Base-by-base conservation (phyloP, 306 rosid species). In the Vicia villosa region DNA sequence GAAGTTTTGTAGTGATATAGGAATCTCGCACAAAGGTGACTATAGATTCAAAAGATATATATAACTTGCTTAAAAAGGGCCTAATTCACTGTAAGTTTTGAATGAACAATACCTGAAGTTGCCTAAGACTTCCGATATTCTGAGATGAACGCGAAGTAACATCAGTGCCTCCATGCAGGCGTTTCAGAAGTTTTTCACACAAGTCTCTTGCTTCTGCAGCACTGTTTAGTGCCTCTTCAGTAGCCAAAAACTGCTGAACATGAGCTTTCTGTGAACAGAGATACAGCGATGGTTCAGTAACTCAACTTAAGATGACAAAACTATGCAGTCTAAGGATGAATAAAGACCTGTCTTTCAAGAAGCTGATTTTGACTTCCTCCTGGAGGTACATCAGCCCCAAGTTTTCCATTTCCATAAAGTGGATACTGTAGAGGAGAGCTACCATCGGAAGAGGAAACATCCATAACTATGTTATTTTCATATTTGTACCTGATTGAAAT, bases 351-450 rank as follows among this genome's bases (percentile, higher is more conserved):
- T 95, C 99, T 86, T 81, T 95, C 97, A 69, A 95, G 97, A 81
- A 91, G 99, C 84, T 95, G 97, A 75, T 91, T 91, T 81, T 91
- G 96, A 79, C 92, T 89, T 83, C 97, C 99, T 82, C 91, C 92
- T n/a, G 95, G 84, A 52, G 92, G 82, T 74, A 87, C 87, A 76
- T 89, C 96, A 60, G 70, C 89, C 72, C 96, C 95, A 41, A 89
- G 85, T 79, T 86, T 95, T 78, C 91, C 99, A 76, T 83, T 91
- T 51, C 97, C 96, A 52, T 87, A 91, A 76, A 91, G 95, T 77
- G 85, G 96, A 85, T 93, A 90, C 78, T 88, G 97, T 75, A 94
- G 83, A 22, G 99, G 95, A 69, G 97, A 94, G 91, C 90, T 87
- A 84, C 83, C 95, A 72, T 94, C 97, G 77, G 99, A 85, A 42